Conservation (phyloP, 2,329 filamentous ascomycete species). For the Trichoderma harzianum region DNA sequence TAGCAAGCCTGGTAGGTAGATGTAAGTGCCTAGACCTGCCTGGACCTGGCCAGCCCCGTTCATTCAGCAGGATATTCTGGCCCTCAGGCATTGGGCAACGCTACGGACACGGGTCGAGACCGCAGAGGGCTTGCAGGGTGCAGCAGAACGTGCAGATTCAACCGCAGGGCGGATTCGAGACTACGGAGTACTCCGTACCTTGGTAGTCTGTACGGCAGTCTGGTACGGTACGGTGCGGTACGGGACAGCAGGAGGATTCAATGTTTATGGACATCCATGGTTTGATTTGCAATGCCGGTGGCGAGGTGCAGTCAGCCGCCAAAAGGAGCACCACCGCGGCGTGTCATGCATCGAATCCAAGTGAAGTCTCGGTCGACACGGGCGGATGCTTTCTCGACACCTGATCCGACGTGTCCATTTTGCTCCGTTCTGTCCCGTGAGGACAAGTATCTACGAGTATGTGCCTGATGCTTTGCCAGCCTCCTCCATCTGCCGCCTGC, state of each 20-base stretch:
- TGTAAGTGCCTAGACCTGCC: neutral
- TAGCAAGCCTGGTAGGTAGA: neutral
- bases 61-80: neutral
- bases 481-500: neutral
- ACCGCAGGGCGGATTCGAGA: neutral
- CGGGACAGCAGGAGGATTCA: neutral
- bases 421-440: neutral
- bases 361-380: neutral
- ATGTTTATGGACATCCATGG: neutral
- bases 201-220: neutral
- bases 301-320: neutral
- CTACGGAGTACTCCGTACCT: neutral
- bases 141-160: neutral
- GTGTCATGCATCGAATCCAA: neutral
- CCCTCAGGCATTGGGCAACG: neutral
- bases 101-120: conserved; percentile 6
- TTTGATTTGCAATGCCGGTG: neutral
- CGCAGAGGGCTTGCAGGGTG: neutral
- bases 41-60: neutral
- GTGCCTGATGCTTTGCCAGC: neutral
- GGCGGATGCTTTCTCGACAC: neutral
- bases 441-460: neutral
- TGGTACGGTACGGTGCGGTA: neutral
- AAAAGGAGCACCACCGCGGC: neutral
- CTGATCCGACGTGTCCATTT: neutral